Evolutionary conservation across 495 filamentous ascomycete genomes (phyloP), one percentile per base, ranked within the genome.

Genomic region (Neurospora sp.): DNA sequence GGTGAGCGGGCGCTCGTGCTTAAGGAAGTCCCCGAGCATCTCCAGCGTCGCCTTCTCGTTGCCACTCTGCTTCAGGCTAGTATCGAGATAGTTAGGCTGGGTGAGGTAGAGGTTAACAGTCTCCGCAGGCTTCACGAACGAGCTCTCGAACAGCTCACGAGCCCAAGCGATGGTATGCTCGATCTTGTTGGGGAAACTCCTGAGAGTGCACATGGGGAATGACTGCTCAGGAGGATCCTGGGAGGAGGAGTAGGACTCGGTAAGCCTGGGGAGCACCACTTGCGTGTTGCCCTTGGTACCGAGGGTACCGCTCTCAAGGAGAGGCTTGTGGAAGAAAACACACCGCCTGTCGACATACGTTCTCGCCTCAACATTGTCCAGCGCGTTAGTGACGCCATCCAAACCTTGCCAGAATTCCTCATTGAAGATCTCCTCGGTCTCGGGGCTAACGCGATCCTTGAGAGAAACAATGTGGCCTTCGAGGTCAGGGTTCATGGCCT

Each of bases 111-210:
- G 88, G 81, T 99, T 99, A 76, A 95, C 94, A 18, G 94, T 90
- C 83, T 99, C 96, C 20, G 95, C 92, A 16, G 94, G 93, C 71
- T 94, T 94, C 73, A 96, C 93, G 76, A 97, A 99, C 72, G 91
- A 94, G 22, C 90, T 89, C 81, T 97, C 93, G 85, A 99, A 99
- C 27, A 97, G 85, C 78, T 98, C 96, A 65, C 95, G 89, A 37
- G 94, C 92, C 96, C 96, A 99, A 27, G 96, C 96, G 80, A 99
- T 99, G 6, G 96, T 99, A 79, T 99, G 96, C 83, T 99, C 93
- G 79, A 99, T 99, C 78, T 90, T 91, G 85, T 99, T 99, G 71
- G 96, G 96, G 87, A 99, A 99, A 85, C 94, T 97, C 73, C 94
- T 89, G 71, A 99, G 85, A 5, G 96, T 99, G 81, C 96, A 99